These are phyloP conservation scores for Tubosaeta sp. DNA, from an alignment of 768 basidiomycete genomes.

Conservation along the genomic window DNA sequence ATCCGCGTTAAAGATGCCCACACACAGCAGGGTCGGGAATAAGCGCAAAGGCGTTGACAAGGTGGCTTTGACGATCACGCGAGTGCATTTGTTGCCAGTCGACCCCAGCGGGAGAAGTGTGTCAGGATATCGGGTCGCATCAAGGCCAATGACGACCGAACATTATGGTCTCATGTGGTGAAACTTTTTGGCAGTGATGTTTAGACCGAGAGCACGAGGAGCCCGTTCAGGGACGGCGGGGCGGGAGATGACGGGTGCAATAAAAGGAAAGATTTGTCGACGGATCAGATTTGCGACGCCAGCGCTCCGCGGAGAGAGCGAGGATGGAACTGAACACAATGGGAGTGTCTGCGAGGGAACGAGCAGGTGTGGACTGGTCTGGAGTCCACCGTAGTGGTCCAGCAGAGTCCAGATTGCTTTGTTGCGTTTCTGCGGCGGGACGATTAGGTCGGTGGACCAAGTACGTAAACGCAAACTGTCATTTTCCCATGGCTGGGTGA, in stretches of 20 bases:
- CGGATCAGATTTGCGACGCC: slow-evolving; percentile 9
- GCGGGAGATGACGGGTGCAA: slow-evolving; percentile 10
- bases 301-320: slow-evolving; percentile 20
- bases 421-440: background rate
- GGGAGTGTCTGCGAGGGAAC: too few species aligned
- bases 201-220: slow-evolving; percentile 11
- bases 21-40: background rate
- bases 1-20: too few species aligned
- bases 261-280: slow-evolving; percentile 4
- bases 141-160: background rate
- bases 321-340: background rate
- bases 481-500: slow-evolving; percentile 27
- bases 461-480: slow-evolving; percentile 17
- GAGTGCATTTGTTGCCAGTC: background rate
- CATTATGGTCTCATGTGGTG: background rate
- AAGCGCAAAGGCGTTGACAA: background rate
- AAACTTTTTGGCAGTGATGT: slow-evolving; percentile 5
- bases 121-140: background rate
- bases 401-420: background rate
- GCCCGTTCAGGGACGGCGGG: slow-evolving; percentile 22
- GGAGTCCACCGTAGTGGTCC: too few species aligned
- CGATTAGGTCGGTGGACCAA: background rate
- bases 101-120: too few species aligned
- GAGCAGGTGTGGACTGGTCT: background rate
- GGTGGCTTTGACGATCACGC: background rate